These are phyloP conservation scores for Blastocrithidia nonstop DNA, from an alignment of 208 protist genomes.

Conservation along the genomic window DNA sequence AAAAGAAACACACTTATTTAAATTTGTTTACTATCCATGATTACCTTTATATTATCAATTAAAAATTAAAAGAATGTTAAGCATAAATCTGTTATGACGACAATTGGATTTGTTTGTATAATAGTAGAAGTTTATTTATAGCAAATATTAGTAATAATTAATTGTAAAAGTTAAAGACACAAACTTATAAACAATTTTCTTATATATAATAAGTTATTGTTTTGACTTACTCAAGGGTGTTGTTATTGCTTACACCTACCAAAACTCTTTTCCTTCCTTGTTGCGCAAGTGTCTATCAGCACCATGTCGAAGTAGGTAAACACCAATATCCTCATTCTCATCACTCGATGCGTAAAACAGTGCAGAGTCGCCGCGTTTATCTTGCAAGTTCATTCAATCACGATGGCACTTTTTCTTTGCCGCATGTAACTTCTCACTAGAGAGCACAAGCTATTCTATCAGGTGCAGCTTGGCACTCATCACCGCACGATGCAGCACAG, in stretches of 20 bases:
- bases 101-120: too few species aligned
- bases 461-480: conserved; percentile 47
- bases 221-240: too few species aligned
- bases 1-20: too few species aligned
- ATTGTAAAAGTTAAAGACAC: too few species aligned
- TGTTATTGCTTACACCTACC: conserved; percentile 74
- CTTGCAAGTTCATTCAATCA: conserved; percentile 71
- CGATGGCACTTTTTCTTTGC: conserved; percentile 17
- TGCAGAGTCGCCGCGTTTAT: conserved; percentile 67
- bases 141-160: too few species aligned
- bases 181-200: too few species aligned
- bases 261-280: conserved; percentile 81
- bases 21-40: too few species aligned
- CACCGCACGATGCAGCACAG: conserved; percentile 67
- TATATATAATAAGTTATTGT: too few species aligned
- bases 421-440: conserved; percentile 26
- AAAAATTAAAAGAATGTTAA: too few species aligned
- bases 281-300: conserved; percentile 67
- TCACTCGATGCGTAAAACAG: conserved; percentile 86
- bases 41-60: too few species aligned
- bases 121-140: too few species aligned
- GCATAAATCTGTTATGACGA: too few species aligned
- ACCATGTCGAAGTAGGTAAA: conserved; percentile 65
- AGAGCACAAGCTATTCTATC: conserved; percentile 54
- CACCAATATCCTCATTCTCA: conserved; percentile 81